Evolutionary conservation across 306 rosid genomes (phyloP).

Genomic region (Trifolium fragiferum): DNA sequence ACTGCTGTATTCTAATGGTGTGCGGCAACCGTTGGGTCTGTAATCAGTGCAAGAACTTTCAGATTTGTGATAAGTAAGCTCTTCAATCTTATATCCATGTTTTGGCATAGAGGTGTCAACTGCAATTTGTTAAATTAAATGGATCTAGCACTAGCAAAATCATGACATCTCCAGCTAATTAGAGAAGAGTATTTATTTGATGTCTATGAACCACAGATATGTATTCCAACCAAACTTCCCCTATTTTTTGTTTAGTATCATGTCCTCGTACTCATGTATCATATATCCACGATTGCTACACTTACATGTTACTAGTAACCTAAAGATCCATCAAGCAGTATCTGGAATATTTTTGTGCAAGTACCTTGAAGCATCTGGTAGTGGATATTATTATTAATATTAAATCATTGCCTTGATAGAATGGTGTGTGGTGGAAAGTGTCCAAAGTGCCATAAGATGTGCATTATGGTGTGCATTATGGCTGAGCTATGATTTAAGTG

Average conservation of each 20-base stretch:
- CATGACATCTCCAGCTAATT: neutral
- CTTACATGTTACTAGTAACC: neutral
- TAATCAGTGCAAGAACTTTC: conserved; percentile 90
- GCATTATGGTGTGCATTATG: neutral
- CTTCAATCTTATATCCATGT: conserved; percentile 33
- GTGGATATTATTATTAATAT: neutral
- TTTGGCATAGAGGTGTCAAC: neutral
- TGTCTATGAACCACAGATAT: neutral
- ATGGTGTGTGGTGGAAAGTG: neutral
- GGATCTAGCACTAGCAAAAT: neutral
- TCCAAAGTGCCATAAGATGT: neutral
- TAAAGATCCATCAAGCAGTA: conserved; percentile 6
- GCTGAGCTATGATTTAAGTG: neutral
- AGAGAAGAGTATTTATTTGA: conserved; percentile 21
- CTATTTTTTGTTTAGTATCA: neutral
- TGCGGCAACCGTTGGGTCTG: conserved; percentile 90
- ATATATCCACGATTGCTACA: conserved; percentile 26
- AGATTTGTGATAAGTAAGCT: conserved; percentile 87
- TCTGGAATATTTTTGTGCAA: conserved; percentile 3
- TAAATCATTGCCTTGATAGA: neutral
- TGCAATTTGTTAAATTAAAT: neutral
- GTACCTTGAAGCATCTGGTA: conserved; percentile 5
- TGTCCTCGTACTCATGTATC: neutral
- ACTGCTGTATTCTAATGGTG: conserved; percentile 87
- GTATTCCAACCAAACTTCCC: neutral